Evolutionary conservation across 2,329 filamentous ascomycete species (phyloP), one percentile per base, ranked within the genome.

Genomic region (Aspergillus flavus): DNA sequence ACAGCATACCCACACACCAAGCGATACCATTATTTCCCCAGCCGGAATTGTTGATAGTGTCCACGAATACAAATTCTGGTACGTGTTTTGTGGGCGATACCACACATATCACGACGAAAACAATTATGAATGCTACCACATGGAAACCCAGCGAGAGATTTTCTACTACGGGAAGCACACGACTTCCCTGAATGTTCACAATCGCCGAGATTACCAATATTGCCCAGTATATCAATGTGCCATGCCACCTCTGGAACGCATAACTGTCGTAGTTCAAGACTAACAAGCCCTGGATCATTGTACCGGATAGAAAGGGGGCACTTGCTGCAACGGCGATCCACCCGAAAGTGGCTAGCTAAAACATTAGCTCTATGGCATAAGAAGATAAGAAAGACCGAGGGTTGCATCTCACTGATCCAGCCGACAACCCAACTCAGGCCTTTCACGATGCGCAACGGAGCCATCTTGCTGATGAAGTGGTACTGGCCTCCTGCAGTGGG

Each of bases 271-370:
- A 70, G 63, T 80, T 80, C 16, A 83, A 60, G 16, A 77, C 72
- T 14, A 81, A 65, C 1, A 84, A 73, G 0, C 80, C 80, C 65
- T 84, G 79, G 21, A 84, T 80, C 43, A 83, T 75, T 4, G 79
- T 81, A 4, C 78, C 80, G 0, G 79, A 73, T 4, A 85, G 72
- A 53, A 81, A 83, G 0, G 79, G 75, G 1, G 75, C 74, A 2
- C 75, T 76, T 0, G 81, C 79, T 19, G 63, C 52, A 16, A 65
- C 59, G 0, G 65, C 48, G 4, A 59, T n/a, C 60, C 63, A 66
- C 0, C 62, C 62, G 52, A 66, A 63, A 6, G 43, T 59, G 10
- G 55, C 59, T 64, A 57, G 14, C 5, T 28, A 21, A 19, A 32
- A 10, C 30, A 32, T 32, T 32, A 32, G 30, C 30, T 3, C 2